Percentiles rank a stretch among this genome's conserved stretches.
Evolutionary conservation across 345 rosid genomes (phyloP).

Genomic region (Arabidopsis thaliana): TAIR10.1 NC_003071.7:15566001-15566500

Average conservation of each 20-base stretch:
- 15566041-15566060: not conserved
- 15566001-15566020: not conserved
- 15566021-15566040: slow-evolving; percentile 5
- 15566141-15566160: not conserved
- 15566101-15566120: not conserved
- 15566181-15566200: too few relatives aligned
- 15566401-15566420: slow-evolving; percentile 23
- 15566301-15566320: not conserved
- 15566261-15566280: not conserved
- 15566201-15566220: too few relatives aligned
- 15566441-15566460: slow-evolving; percentile 30
- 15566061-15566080: not conserved
- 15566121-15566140: not conserved
- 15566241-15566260: not conserved
- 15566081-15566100: not conserved
- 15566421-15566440: slow-evolving; percentile 13
- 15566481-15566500: not conserved
- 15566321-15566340: slow-evolving; percentile 11
- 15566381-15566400: not conserved
- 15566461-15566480: slow-evolving; percentile 11
- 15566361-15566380: not conserved
- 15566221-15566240: not conserved
- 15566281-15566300: not conserved
- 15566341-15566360: slow-evolving; percentile 5
- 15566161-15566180: not conserved